Evolutionary conservation across 192 early-diverging fungal genomes (phyloP), one percentile per base, ranked within the genome.

Genomic region (Gigaspora rosea): DNA sequence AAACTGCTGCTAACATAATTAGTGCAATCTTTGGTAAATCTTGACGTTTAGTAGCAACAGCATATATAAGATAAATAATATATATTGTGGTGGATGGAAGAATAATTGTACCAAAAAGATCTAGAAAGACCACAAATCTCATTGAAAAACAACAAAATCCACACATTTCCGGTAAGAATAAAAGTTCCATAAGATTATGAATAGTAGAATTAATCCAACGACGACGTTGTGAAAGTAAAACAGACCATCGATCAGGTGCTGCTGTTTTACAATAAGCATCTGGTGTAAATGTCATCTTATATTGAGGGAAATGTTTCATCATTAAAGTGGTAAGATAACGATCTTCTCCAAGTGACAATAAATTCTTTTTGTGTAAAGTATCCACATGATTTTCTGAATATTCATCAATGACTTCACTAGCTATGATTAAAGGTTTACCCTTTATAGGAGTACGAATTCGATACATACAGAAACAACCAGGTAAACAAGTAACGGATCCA

Each of bases 191-290:
- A 77, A 97, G 81, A 79, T 98, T 98, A 84, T 98, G 97, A 35
- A 98, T 92, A 0, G 97, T 98, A 12, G 96, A 97, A 85, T 98
- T 98, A 84, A 98, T 98, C 97, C 97, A 98, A 27, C 97, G 92
- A 78, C 97, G 93, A 35, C 97, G 88, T 85, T 99, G 97, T 10
- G 97, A 98, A 12, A 97, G 81, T 59, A 99, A 83, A 9, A 99
- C 87, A 1, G 85, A 83, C 93, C 95, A 98, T 63, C 90, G 86
- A 79, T 97, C 95, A 4, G 98, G 98, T 2, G 93, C 96, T 10
- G 93, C 90, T 12, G 98, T 99, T 79, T 82, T 87, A 84, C 95
- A 96, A 75, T 88, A 89, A 61, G 98, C 98, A 80, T 97, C 92
- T 8, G 93, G 87, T 13, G 93, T 95, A 71, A 98, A 99, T 36